Conservation (phyloP, 768 basidiomycete species). For the Hydnum rufescens region DNA sequence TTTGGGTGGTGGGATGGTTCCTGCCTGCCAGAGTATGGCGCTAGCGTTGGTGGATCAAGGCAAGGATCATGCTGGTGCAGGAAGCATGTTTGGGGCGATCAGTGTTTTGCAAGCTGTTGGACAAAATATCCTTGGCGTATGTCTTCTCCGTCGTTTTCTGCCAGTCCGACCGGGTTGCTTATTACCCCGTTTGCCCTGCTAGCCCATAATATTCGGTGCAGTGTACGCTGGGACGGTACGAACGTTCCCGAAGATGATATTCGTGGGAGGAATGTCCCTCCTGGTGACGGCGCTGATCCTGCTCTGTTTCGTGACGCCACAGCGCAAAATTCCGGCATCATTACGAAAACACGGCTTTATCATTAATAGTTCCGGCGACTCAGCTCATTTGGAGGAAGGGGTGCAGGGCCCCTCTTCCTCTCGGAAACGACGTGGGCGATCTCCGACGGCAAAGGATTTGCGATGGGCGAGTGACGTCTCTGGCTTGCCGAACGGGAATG, state of each 20-base stretch:
- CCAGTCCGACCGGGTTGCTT: background rate
- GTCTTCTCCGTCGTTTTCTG: background rate
- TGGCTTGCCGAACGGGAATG: too few relatives aligned
- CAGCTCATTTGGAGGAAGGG: too few relatives aligned
- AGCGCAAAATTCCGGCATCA: background rate
- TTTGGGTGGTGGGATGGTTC: conserved; percentile 5
- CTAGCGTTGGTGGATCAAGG: conserved; percentile 5
- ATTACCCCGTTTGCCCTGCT: background rate
- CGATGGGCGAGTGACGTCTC: too few relatives aligned
- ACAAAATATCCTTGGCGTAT: conserved; percentile 2
- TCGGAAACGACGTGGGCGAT: too few relatives aligned
- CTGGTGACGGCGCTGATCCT: background rate
- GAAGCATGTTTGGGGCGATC: conserved; percentile 7
- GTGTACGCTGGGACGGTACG: conserved; percentile 6
- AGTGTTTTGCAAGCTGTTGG: conserved; percentile 4
- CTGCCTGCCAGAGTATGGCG: conserved; percentile 5
- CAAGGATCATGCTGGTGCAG: conserved; percentile 3
- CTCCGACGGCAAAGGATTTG: too few relatives aligned
- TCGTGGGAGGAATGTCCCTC: background rate
- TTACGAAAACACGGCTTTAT: too few relatives aligned
- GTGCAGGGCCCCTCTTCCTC: too few relatives aligned
- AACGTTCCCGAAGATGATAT: conserved; percentile 7
- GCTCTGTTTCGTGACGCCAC: conserved; percentile 3
- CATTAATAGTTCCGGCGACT: too few relatives aligned
- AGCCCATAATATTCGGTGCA: conserved; percentile 6